Conservation (phyloP, 2,329 filamentous ascomycete genomes). For the Pseudogymnoascus sp. region DNA sequence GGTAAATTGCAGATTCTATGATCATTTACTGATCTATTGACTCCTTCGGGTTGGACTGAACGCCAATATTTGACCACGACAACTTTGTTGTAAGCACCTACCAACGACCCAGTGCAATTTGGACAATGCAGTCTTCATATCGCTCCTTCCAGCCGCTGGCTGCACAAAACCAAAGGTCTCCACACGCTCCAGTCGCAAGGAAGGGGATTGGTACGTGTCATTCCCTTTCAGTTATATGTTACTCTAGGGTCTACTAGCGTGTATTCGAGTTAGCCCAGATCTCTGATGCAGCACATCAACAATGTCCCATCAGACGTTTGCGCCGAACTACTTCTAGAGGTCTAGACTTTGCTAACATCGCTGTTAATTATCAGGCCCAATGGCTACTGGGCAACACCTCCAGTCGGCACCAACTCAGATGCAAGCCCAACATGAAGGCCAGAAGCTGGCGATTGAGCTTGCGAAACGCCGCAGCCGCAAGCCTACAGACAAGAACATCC, state of each 20-base stretch:
- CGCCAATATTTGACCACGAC: not conserved
- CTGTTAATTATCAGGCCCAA: constrained; percentile 22
- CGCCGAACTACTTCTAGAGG: not conserved
- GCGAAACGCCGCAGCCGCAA: constrained; percentile 77
- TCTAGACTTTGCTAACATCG: constrained; percentile 9
- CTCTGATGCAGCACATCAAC: not conserved
- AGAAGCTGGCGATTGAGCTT: constrained; percentile 51
- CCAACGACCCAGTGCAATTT: not conserved
- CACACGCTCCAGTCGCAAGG: constrained; percentile 23
- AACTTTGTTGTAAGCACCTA: not conserved
- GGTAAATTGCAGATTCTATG: not conserved
- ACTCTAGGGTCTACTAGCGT: constrained; percentile 7
- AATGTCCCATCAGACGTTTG: constrained; percentile 2
- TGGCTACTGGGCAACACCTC: constrained; percentile 24
- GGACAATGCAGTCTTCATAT: constrained; percentile 26
- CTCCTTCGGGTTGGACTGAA: not conserved
- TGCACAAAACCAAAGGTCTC: constrained; percentile 19
- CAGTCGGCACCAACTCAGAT: constrained; percentile 42
- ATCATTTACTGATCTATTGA: not conserved
- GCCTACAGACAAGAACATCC: constrained; percentile 90
- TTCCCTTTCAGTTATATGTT: constrained; percentile 9
- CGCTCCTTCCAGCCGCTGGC: constrained; percentile 20
- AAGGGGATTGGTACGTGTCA: constrained; percentile 29
- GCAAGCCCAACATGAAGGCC: constrained; percentile 40
- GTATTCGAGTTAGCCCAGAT: constrained; percentile 5